Conservation (phyloP, 2,329 filamentous ascomycete species). For the Mollisia scopiformis region DNA sequence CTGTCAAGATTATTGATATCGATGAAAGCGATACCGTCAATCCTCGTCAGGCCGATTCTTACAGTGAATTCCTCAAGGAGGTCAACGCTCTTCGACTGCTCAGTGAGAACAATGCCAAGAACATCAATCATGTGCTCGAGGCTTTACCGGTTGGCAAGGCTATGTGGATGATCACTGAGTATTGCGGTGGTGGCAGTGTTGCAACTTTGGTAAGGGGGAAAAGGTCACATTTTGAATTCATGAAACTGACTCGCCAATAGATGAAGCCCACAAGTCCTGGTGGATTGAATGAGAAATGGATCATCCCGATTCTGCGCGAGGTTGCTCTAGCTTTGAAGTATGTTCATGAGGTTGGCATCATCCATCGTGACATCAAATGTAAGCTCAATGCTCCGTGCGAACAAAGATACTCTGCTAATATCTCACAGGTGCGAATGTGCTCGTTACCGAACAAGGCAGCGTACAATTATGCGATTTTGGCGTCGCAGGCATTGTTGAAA, state of each 20-base stretch:
- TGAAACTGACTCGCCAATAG: slow-evolving; percentile 15
- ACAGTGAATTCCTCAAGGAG: slow-evolving; percentile 71
- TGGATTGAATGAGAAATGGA: slow-evolving; percentile 71
- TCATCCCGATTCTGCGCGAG: slow-evolving; percentile 68
- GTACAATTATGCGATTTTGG: slow-evolving; percentile 87
- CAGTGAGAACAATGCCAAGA: slow-evolving; percentile 73
- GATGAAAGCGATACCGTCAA: slow-evolving; percentile 74
- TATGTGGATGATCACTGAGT: slow-evolving; percentile 88
- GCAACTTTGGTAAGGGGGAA: slow-evolving; percentile 60
- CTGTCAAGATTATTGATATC: slow-evolving; percentile 83
- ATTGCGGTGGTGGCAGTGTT: slow-evolving; percentile 83
- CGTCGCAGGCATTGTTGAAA: slow-evolving; percentile 78
- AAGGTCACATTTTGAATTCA: slow-evolving; percentile 18
- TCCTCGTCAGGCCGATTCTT: slow-evolving; percentile 67
- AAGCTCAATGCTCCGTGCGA: slow-evolving; percentile 15
- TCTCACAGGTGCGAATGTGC: slow-evolving; percentile 67
- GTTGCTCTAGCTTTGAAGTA: slow-evolving; percentile 68
- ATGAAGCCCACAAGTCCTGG: slow-evolving; percentile 69
- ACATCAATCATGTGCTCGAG: slow-evolving; percentile 82
- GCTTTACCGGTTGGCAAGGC: slow-evolving; percentile 76
- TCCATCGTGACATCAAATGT: slow-evolving; percentile 74
- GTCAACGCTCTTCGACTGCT: slow-evolving; percentile 72
- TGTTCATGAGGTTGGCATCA: slow-evolving; percentile 70
- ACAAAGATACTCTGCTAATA: neutral
- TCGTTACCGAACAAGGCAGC: slow-evolving; percentile 75